Evolutionary conservation across 2,329 filamentous ascomycete species (phyloP).

Genomic region (Westerdykella sp.): DNA sequence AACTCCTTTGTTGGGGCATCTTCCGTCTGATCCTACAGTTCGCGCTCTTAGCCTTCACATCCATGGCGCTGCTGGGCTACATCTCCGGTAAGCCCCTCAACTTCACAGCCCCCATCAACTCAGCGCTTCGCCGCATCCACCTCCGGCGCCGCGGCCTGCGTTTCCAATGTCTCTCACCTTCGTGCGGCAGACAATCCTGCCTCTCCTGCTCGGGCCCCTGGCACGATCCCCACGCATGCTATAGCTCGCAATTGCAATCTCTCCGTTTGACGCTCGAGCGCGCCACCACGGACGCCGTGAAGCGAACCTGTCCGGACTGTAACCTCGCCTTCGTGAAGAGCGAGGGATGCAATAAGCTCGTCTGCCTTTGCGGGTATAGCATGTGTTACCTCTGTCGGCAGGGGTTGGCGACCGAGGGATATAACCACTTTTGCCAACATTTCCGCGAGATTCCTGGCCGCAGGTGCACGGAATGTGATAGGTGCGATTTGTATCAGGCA

Average conservation of each 20-base stretch:
- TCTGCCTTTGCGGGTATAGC: constrained; percentile 89
- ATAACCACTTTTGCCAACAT: constrained; percentile 93
- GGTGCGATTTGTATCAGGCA: constrained; percentile 46
- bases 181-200: constrained; percentile 68
- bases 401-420: constrained; percentile 61
- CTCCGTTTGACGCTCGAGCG: constrained; percentile 86
- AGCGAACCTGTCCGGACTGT: constrained; percentile 89
- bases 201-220: constrained; percentile 75
- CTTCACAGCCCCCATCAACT: constrained; percentile 44
- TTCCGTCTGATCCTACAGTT: constrained; percentile 51
- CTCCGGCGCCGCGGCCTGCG: constrained; percentile 66
- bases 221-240: constrained; percentile 84
- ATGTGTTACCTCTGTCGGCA: constrained; percentile 95
- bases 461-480: constrained; percentile 68
- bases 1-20: constrained; percentile 25
- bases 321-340: constrained; percentile 89
- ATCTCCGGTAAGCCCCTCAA: constrained; percentile 17
- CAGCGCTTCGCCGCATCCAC: constrained; percentile 60
- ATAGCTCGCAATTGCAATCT: constrained; percentile 66
- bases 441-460: constrained; percentile 76
- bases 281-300: constrained; percentile 88
- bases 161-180: constrained; percentile 68
- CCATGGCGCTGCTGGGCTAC: constrained; percentile 17
- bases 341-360: constrained; percentile 93
- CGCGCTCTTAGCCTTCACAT: constrained; percentile 44